Base-by-base conservation (phyloP, 1,284 basidiomycete genomes). In the Uromyces viciae-fabae region DNA sequence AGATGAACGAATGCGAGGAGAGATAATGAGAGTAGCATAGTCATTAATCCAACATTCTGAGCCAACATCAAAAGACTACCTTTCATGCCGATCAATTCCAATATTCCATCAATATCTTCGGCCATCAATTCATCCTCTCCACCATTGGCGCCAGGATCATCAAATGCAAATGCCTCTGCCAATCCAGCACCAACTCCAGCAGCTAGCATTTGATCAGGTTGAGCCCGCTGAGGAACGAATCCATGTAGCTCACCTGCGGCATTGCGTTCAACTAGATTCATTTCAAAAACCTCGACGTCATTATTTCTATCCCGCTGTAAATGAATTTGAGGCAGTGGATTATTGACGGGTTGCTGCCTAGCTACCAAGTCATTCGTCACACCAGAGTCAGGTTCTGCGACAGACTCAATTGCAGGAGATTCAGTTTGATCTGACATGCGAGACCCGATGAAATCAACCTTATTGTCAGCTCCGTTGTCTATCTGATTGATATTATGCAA, bases 1-100 rank as follows among this genome's bases (percentile, higher is more conserved):
- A 81, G 56, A 74, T 81, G 78, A 52, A 81, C 78, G 52, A 81
- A 81, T n/a, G 78, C 78, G 25, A 81, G 68, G 22, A 81, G 54
- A 7, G 69, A 73, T 46, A 74, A 36, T n/a, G 78, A 81, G n/a
- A 81, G 62, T 28, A 81, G 31, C 54, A 81, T 52, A 17, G 78
- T 81, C 78, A 81, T 81, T 33, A 81, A 54, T 9, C 78, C 78
- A 31, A 81, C 78, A 40, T 81, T 81, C 40, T 81, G 78, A 38
- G 69, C 78, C 58, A 81, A 66, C 78, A 81, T 81, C 17, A 73
- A 49, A 40, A 81, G 60, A 54, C 69, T 74, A 56, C 78, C 78
- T 66, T 74, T 73, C 78, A 81, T 81, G 11, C 78, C 78, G 42
- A 81, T 81, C 25, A 81, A 64, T 36, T 81, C 78, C 5, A 81